These are phyloP conservation scores for Nothomitra cinnamomea DNA, from an alignment of 2,329 filamentous ascomycete species.

Conservation along the genomic window DNA sequence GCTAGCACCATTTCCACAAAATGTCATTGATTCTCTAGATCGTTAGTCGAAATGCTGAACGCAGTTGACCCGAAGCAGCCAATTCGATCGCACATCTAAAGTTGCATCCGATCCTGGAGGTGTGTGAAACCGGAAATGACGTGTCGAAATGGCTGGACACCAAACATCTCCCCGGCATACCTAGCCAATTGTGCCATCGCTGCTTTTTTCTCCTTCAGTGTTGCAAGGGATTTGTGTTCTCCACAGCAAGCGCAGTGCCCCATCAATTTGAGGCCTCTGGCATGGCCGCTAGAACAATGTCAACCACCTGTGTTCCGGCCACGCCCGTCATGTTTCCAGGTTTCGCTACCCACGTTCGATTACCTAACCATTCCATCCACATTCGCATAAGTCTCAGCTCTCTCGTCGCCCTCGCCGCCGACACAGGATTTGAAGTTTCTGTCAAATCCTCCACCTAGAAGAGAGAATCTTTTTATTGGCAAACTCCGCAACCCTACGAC, in stretches of 20 bases:
- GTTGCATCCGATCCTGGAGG: neutral
- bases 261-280: neutral
- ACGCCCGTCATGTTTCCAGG: neutral
- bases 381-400: too few relatives aligned
- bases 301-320: neutral
- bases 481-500: too few relatives aligned
- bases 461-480: too few relatives aligned
- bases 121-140: constrained; percentile 19
- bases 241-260: neutral
- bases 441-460: too few relatives aligned
- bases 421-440: too few relatives aligned
- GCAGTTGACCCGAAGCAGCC: constrained; percentile 19
- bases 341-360: too few relatives aligned
- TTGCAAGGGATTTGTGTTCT: neutral
- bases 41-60: constrained; percentile 17
- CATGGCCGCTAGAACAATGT: neutral
- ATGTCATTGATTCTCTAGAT: neutral
- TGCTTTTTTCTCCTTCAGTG: too few relatives aligned
- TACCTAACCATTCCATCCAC: too few relatives aligned
- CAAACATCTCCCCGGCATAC: constrained; percentile 16
- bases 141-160: constrained; percentile 18
- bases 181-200: neutral
- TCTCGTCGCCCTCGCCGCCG: too few relatives aligned
- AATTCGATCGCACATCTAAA: constrained; percentile 12
- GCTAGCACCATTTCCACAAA: constrained; percentile 15